Percentiles rank a stretch among this genome's conserved stretches.
Evolutionary conservation across 1,284 basidiomycete genomes (phyloP).

Genomic region (Fomitopsis betulina): DNA sequence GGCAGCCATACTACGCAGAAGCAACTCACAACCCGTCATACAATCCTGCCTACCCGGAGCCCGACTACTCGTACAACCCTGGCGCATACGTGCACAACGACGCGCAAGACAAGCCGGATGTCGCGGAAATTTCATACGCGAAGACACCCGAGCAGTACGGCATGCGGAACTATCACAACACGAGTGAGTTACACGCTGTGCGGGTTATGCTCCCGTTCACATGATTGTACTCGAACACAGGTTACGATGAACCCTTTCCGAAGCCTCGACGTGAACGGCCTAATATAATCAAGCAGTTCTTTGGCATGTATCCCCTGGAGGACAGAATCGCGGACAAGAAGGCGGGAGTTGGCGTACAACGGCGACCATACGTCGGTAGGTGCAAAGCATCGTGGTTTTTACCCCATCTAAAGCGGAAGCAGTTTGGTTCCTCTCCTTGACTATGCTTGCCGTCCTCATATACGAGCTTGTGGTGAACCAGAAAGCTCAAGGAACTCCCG

Average conservation of each 20-base stretch:
- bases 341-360: constrained; percentile 80
- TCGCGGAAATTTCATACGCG: background rate
- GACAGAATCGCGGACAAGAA: constrained; percentile 85
- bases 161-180: constrained; percentile 11
- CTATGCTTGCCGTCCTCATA: constrained; percentile 72
- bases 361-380: constrained; percentile 60
- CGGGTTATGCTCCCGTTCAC: background rate
- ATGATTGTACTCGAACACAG: constrained; percentile 5
- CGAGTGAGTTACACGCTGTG: constrained; percentile 10
- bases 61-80: constrained; percentile 3
- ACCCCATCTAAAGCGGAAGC: background rate
- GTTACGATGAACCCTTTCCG: constrained; percentile 18
- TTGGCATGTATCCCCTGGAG: constrained; percentile 56
- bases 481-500: constrained; percentile 69
- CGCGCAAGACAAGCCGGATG: constrained; percentile 1
- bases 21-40: background rate
- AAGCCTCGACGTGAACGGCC: constrained; percentile 12
- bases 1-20: background rate
- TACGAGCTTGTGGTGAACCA: constrained; percentile 77
- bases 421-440: constrained; percentile 62
- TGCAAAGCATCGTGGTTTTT: constrained; percentile 10
- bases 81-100: constrained; percentile 3
- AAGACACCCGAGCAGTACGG: background rate
- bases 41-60: background rate
- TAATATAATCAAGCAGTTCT: constrained; percentile 19